phyloP scores from a whole-genome alignment of 257 asterid genomes.

The Primulina eburnea region DNA sequence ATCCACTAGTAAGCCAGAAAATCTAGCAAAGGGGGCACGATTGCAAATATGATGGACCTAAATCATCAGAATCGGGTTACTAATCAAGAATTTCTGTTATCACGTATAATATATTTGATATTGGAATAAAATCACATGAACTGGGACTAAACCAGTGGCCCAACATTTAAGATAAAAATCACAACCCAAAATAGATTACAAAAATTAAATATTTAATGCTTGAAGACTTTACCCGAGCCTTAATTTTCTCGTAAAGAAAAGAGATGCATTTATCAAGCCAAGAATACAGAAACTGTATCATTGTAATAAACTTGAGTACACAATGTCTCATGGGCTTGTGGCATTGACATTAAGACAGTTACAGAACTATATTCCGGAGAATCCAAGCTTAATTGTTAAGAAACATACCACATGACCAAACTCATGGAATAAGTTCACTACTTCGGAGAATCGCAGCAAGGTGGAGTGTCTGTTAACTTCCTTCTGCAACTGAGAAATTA shows the following conservation, averaged over 20 bases:
- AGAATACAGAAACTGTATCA: neutral
- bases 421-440: constrained; percentile 84
- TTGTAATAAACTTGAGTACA: neutral
- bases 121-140: neutral
- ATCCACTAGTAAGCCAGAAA: constrained; percentile 91
- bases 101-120: constrained; percentile 4
- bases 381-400: neutral
- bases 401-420: constrained; percentile 93
- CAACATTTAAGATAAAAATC: constrained; percentile 9
- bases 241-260: constrained; percentile 7
- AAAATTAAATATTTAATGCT: constrained; percentile 3
- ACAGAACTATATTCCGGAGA: neutral
- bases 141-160: neutral
- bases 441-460: constrained; percentile 81
- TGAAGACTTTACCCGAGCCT: constrained; percentile 11
- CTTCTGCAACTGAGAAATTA: constrained; percentile 78
- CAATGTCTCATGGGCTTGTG: neutral
- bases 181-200: constrained; percentile 1
- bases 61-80: constrained; percentile 24
- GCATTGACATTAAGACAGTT: constrained; percentile 2
- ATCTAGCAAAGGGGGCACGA: constrained; percentile 74
- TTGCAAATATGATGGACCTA: constrained; percentile 89
- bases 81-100: constrained; percentile 12
- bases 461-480: constrained; percentile 63
- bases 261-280: neutral